Conservation (phyloP, 345 rosid species). For the Aquilaria malaccensis region DNA sequence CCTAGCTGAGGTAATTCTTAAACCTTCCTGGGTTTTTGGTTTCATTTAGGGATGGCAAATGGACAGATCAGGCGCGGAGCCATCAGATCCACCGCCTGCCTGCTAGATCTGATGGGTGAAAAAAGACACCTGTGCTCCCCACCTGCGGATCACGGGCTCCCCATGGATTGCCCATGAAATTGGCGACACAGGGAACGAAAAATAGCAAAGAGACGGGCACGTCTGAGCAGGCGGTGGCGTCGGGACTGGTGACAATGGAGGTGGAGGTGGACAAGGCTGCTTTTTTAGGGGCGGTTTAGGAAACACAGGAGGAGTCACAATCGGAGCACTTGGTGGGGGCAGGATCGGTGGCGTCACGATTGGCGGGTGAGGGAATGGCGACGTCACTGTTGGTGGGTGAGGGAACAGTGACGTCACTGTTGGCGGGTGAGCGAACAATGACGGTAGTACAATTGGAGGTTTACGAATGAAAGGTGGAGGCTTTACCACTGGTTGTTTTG, state of each 20-base stretch:
- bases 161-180: no score
- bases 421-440: conserved; percentile 23
- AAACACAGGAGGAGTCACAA: conserved; percentile 2
- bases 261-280: conserved; percentile 44
- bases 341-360: conserved; percentile 1
- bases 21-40: no score
- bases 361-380: no score
- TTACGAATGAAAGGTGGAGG: conserved; percentile 3
- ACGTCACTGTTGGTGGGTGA: conserved; percentile 15
- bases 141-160: no score
- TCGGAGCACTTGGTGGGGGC: conserved; percentile 26
- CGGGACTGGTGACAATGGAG: conserved; percentile 24
- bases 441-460: conserved; percentile 1
- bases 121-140: no score
- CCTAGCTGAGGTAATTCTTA: no score
- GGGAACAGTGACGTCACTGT: neutral
- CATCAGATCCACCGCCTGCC: no score
- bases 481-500: conserved; percentile 19
- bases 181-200: no score
- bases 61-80: no score
- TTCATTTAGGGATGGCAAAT: no score
- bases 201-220: conserved; percentile 25
- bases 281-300: conserved; percentile 27
- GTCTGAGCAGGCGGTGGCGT: conserved; percentile 42
- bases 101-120: no score